Conservation (phyloP, 805 yeast genomes). For the Candida fluviatilis region DNA sequence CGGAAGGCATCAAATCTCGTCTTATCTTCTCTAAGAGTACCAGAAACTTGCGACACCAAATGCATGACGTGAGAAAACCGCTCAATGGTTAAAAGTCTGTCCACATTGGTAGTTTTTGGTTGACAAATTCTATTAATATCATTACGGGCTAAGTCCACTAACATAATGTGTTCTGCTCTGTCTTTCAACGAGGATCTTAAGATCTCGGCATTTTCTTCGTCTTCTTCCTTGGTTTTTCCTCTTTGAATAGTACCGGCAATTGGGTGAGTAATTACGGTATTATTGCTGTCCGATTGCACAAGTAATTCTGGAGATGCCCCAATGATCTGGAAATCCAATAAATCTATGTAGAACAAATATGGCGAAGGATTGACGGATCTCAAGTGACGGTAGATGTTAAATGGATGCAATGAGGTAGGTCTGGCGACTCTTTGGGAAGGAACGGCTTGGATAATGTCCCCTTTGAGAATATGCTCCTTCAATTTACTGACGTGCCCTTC, state of each 20-base stretch:
- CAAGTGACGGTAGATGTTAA: constrained; percentile 90
- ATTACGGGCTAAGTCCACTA: constrained; percentile 95
- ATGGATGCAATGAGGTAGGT: constrained; percentile 93
- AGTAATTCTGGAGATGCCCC: constrained; percentile 97
- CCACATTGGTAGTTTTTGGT: constrained; percentile 81
- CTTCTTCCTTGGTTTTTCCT: constrained; percentile 90
- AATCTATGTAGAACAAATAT: constrained; percentile 89
- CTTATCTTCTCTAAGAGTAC: constrained; percentile 77
- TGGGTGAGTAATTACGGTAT: constrained; percentile 88
- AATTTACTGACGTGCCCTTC: constrained; percentile 73
- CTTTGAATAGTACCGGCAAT: constrained; percentile 95
- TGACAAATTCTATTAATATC: constrained; percentile 94
- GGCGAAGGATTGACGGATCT: constrained; percentile 98
- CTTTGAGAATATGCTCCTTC: constrained; percentile 78
- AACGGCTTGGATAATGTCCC: constrained; percentile 96
- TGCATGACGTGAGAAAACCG: constrained; percentile 97
- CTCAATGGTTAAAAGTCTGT: constrained; percentile 83
- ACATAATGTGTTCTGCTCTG: constrained; percentile 97
- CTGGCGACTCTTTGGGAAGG: constrained; percentile 97
- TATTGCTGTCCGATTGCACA: constrained; percentile 71
- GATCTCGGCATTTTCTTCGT: constrained; percentile 72
- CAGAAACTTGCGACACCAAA: constrained; percentile 90
- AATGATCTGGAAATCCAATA: constrained; percentile 85
- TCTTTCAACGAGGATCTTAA: constrained; percentile 80
- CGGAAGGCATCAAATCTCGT: constrained; percentile 95